Conservation (phyloP, 2,329 filamentous ascomycete species). For the Cercospora sesami region DNA sequence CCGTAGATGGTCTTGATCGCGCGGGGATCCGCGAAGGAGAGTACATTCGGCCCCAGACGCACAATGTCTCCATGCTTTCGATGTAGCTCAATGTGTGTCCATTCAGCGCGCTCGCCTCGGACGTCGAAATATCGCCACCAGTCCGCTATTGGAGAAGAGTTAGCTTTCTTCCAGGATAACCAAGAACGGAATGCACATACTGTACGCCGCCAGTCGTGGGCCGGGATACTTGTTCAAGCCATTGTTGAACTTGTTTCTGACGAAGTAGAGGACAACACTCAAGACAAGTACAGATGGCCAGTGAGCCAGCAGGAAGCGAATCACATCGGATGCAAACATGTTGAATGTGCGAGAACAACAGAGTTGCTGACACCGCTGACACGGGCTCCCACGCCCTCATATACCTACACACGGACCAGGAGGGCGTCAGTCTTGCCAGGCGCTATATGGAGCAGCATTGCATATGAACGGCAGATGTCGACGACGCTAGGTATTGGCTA, state of each 20-base stretch:
- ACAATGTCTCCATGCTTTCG: conserved; percentile 72
- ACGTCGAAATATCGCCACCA: conserved; percentile 75
- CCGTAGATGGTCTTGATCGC: conserved; percentile 77
- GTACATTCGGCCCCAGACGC: conserved; percentile 68
- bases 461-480: conserved; percentile 2
- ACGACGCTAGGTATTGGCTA: too few species aligned
- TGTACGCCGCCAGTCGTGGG: conserved; percentile 65
- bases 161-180: background rate
- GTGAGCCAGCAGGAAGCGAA: conserved; percentile 38
- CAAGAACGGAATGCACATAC: background rate
- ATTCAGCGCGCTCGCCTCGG: conserved; percentile 62
- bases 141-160: conserved; percentile 48
- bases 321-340: conserved; percentile 37
- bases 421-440: background rate
- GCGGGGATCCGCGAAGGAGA: conserved; percentile 72
- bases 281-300: conserved; percentile 45
- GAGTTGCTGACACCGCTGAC: background rate
- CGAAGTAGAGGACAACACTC: conserved; percentile 38
- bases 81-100: conserved; percentile 68
- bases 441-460: background rate
- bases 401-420: background rate
- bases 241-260: conserved; percentile 51
- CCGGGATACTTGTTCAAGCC: conserved; percentile 73
- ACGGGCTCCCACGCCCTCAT: background rate
- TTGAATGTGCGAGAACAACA: conserved; percentile 18